These are phyloP conservation scores for Dactylonectria macrodidyma DNA, from an alignment of 2,329 filamentous ascomycete genomes.

Conservation along the genomic window DNA sequence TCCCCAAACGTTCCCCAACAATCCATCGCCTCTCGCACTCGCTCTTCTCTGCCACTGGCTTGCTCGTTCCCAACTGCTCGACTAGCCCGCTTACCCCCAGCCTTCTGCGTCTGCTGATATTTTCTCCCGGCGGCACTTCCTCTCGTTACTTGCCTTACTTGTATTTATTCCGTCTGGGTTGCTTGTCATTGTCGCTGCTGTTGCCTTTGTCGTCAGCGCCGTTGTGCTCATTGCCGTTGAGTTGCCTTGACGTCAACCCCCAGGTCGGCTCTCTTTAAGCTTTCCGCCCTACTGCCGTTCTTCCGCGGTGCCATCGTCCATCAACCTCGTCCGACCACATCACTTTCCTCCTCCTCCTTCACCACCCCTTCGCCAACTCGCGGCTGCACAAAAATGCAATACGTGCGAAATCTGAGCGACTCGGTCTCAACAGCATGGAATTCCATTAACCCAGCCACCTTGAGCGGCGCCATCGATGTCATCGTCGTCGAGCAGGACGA, in stretches of 20 bases:
- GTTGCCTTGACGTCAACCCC: constrained; percentile 24
- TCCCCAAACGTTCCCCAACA: constrained; percentile 26
- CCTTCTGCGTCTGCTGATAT: constrained; percentile 13
- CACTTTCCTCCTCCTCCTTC: neutral
- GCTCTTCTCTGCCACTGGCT: constrained; percentile 23
- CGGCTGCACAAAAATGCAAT: constrained; percentile 80
- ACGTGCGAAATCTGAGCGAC: constrained; percentile 95
- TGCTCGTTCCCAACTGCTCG: constrained; percentile 18
- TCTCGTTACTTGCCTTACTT: neutral
- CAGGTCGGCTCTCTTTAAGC: constrained; percentile 10
- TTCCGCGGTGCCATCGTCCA: constrained; percentile 26
- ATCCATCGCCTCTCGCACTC: constrained; percentile 25
- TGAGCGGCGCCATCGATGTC: constrained; percentile 98
- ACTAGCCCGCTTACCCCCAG: constrained; percentile 17
- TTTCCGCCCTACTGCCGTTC: constrained; percentile 11
- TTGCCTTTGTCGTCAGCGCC: neutral
- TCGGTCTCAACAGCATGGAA: constrained; percentile 99
- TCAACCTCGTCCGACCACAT: constrained; percentile 6
- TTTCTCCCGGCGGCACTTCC: neutral
- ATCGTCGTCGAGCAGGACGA: constrained; percentile 98
- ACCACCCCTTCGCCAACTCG: neutral
- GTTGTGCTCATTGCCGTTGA: neutral
- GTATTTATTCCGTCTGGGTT: neutral
- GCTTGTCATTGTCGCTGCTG: neutral
- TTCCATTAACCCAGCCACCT: constrained; percentile 97